Percentiles rank a stretch among this genome's conserved stretches.
Conservation (phyloP, 208 protist genomes). For the Acanthamoeba culbertsoni region DNA sequence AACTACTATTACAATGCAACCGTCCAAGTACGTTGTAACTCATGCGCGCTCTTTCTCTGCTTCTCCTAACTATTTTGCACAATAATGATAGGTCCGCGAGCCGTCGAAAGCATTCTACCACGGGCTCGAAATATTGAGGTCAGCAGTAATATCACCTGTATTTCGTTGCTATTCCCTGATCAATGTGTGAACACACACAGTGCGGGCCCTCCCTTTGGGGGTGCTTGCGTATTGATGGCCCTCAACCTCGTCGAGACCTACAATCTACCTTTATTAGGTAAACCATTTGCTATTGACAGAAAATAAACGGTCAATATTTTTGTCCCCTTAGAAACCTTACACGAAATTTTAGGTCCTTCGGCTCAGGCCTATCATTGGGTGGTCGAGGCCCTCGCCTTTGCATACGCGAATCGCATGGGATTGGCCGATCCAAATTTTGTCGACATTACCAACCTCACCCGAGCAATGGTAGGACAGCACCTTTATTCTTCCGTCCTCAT, state of each 20-base stretch:
- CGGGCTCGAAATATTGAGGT: conserved; percentile 36
- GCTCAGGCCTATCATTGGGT: conserved; percentile 9
- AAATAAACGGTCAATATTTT: too few species aligned
- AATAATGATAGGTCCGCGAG: neutral
- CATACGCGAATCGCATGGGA: conserved; percentile 63
- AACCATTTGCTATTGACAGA: neutral
- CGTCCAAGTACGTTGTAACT: neutral
- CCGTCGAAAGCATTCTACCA: neutral
- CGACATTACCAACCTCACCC: conserved; percentile 1
- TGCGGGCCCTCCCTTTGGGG: conserved; percentile 52
- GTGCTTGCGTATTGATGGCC: conserved; percentile 54
- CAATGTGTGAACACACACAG: neutral
- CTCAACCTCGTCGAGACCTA: conserved; percentile 56
- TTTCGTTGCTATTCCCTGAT: neutral
- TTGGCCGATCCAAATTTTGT: conserved; percentile 62
- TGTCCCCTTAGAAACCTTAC: too few species aligned
- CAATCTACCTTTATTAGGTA: neutral
- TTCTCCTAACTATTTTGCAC: neutral
- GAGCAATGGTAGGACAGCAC: neutral
- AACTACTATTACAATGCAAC: neutral
- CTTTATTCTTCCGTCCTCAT: neutral
- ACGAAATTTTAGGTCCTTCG: neutral
- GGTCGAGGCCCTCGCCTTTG: conserved; percentile 70
- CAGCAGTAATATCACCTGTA: neutral
- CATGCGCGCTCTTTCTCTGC: neutral